A percentile compares a stretch with the other conserved stretches of the same genome.
phyloP scores from a whole-genome alignment of 2,329 filamentous ascomycete genomes.

The Scedosporium aurantiacum region DNA sequence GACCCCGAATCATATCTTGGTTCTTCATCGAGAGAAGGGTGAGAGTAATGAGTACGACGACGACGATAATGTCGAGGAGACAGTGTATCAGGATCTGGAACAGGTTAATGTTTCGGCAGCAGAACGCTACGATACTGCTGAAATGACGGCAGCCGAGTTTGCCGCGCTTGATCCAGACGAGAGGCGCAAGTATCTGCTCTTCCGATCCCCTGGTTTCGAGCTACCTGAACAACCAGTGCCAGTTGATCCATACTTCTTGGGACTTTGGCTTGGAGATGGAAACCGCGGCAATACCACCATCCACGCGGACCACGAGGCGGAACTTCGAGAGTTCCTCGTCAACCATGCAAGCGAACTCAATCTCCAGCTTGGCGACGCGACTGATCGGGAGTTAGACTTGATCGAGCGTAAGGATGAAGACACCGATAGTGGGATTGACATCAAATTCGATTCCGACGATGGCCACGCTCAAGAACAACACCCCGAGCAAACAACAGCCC shows the following conservation, averaged over 20 bases:
- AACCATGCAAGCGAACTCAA: background rate
- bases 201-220: constrained; percentile 22
- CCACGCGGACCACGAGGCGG: background rate
- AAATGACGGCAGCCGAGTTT: constrained; percentile 34
- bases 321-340: background rate
- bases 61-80: background rate
- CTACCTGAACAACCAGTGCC: constrained; percentile 12
- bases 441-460: background rate
- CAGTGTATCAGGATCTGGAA: constrained; percentile 2
- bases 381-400: background rate
- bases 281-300: background rate
- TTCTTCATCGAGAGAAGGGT: constrained; percentile 24
- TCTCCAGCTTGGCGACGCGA: background rate
- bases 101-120: constrained; percentile 9
- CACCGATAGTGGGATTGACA: background rate
- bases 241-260: constrained; percentile 5
- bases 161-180: constrained; percentile 26
- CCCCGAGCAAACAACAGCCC: background rate
- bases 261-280: background rate
- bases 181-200: constrained; percentile 22
- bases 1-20: constrained; percentile 36
- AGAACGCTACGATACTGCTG: constrained; percentile 26
- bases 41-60: too few relatives aligned
- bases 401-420: background rate
- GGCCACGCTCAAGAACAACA: background rate